Percentiles rank a stretch among this genome's conserved stretches.
Conservation (phyloP, 345 rosid species). For the Salix purpurea region DNA sequence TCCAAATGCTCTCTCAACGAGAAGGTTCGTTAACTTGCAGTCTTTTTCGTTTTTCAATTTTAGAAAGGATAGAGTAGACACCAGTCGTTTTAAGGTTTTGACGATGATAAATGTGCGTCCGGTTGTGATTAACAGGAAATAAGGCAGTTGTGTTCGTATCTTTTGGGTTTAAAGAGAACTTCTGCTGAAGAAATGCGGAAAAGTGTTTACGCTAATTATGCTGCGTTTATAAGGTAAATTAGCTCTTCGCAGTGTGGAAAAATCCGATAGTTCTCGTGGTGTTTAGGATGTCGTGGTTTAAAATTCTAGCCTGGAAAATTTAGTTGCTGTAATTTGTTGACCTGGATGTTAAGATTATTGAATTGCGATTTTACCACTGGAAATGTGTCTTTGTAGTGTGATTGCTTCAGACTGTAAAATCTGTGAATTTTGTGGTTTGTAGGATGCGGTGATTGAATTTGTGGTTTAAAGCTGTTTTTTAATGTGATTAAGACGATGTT, state of each 20-base stretch:
- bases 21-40: slow-evolving; percentile 43
- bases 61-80: background rate
- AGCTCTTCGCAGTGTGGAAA: background rate
- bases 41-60: background rate
- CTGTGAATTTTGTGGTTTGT: background rate
- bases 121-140: slow-evolving; percentile 58
- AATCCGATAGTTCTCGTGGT: background rate
- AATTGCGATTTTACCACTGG: background rate
- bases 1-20: slow-evolving; percentile 95
- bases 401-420: background rate
- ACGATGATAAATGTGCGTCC: background rate
- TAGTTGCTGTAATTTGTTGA: background rate
- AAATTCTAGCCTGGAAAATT: background rate
- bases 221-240: slow-evolving; percentile 88
- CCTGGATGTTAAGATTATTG: background rate
- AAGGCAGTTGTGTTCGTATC: slow-evolving; percentile 68
- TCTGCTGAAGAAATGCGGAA: slow-evolving; percentile 99
- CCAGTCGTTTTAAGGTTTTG: background rate
- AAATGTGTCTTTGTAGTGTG: background rate
- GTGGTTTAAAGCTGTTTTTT: background rate
- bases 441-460: background rate
- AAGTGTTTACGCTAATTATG: slow-evolving; percentile 94
- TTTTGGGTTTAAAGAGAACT: slow-evolving; percentile 90
- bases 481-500: background rate
- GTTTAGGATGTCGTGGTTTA: background rate